A percentile compares a stretch with the other conserved stretches of the same genome.
phyloP scores from a whole-genome alignment of 192 early-diverging fungal genomes.

The Coemansia asiatica region DNA sequence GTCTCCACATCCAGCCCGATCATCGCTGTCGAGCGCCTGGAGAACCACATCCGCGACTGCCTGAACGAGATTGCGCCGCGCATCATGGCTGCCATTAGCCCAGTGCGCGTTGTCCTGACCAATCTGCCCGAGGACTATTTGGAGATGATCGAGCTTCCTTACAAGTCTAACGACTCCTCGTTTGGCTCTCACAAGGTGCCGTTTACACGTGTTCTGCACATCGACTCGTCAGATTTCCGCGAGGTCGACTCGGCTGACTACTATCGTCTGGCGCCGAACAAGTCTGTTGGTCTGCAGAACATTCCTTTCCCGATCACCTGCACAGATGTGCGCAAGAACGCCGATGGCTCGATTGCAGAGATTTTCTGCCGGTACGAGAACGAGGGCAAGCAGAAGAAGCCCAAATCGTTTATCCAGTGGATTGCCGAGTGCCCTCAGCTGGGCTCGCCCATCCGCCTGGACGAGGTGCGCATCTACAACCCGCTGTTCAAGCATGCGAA shows the following conservation, averaged over 20 bases:
- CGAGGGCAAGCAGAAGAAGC: slow-evolving; percentile 65
- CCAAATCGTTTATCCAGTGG: slow-evolving; percentile 99
- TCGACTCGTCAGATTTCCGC: slow-evolving; percentile 95
- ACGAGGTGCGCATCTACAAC: slow-evolving; percentile 83
- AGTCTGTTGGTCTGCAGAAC: slow-evolving; percentile 91
- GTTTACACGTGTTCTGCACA: slow-evolving; percentile 91
- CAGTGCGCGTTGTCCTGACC: slow-evolving; percentile 83
- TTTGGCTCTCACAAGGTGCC: slow-evolving; percentile 88
- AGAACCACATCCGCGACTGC: slow-evolving; percentile 93
- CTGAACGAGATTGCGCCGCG: slow-evolving; percentile 91
- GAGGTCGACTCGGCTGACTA: slow-evolving; percentile 90
- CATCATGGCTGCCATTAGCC: slow-evolving; percentile 87
- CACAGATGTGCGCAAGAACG: slow-evolving; percentile 72
- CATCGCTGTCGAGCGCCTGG: slow-evolving; percentile 85
- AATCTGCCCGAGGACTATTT: slow-evolving; percentile 84
- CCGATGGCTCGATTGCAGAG: slow-evolving; percentile 78
- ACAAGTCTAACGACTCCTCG: slow-evolving; percentile 83
- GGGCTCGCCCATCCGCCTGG: slow-evolving; percentile 77
- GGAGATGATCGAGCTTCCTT: slow-evolving; percentile 80
- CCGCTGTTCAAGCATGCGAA: slow-evolving; percentile 89
- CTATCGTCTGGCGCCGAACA: slow-evolving; percentile 89
- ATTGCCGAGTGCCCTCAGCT: slow-evolving; percentile 82
- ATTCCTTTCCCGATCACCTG: slow-evolving; percentile 88
- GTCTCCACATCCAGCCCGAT: slow-evolving; percentile 75
- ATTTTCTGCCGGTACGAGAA: slow-evolving; percentile 81